Percentiles rank a stretch among this genome's conserved stretches.
These are phyloP conservation scores for Mycosphaerelloides madeirae DNA, from an alignment of 2,329 filamentous ascomycete genomes.

Conservation along the genomic window DNA sequence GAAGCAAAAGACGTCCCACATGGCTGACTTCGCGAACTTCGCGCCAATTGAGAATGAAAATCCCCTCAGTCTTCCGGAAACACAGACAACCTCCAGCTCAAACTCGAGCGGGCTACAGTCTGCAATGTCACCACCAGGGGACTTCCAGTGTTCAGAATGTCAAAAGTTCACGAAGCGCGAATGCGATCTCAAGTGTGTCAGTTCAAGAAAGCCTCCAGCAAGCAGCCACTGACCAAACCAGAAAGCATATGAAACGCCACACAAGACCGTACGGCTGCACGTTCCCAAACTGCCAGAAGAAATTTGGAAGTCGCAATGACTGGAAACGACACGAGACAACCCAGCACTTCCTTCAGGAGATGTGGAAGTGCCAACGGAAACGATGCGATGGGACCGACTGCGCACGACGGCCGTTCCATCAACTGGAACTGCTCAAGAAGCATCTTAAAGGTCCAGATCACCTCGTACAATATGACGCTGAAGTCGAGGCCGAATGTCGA, in stretches of 20 bases:
- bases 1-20: not conserved
- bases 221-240: slow-evolving; percentile 33
- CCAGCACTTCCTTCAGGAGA: slow-evolving; percentile 67
- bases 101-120: not conserved
- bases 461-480: slow-evolving; percentile 32
- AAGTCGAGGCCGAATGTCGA: slow-evolving; percentile 40
- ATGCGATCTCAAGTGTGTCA: slow-evolving; percentile 38
- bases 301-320: slow-evolving; percentile 88
- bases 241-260: slow-evolving; percentile 82
- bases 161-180: slow-evolving; percentile 25
- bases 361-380: slow-evolving; percentile 60
- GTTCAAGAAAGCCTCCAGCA: not conserved
- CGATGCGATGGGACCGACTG: slow-evolving; percentile 41
- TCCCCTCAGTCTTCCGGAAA: not conserved
- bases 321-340: slow-evolving; percentile 87
- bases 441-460: slow-evolving; percentile 57
- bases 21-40: too few relatives aligned
- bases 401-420: slow-evolving; percentile 54
- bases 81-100: not conserved
- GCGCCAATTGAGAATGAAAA: too few relatives aligned
- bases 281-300: slow-evolving; percentile 61
- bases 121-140: not conserved
- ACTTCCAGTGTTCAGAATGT: slow-evolving; percentile 16
- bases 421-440: slow-evolving; percentile 54
- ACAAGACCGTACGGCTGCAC: slow-evolving; percentile 79